Conservation (phyloP, 306 rosid genomes). For the Psophocarpus tetragonolobus region DNA sequence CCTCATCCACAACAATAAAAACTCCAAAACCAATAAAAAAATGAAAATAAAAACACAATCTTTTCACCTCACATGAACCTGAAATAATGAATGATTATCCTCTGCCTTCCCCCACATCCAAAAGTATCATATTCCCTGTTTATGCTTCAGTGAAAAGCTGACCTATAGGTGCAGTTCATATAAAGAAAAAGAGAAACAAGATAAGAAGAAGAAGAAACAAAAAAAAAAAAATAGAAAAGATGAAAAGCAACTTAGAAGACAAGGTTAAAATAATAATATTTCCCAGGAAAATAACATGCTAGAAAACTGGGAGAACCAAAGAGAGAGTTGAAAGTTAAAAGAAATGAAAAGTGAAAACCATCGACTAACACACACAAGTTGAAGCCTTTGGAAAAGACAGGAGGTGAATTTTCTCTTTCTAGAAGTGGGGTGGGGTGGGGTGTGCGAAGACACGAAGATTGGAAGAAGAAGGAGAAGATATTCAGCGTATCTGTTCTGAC, state of each 20-base stretch:
- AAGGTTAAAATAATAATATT: slow-evolving; percentile 34
- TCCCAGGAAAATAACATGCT: slow-evolving; percentile 23
- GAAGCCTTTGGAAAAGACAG: background rate
- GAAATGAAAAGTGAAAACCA: background rate
- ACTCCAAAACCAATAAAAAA: background rate
- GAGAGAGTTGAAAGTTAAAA: slow-evolving; percentile 29
- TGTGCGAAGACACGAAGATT: slow-evolving; percentile 15
- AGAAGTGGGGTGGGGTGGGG: background rate
- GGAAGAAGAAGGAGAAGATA: slow-evolving; percentile 40
- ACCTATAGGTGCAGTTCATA: slow-evolving; percentile 46
- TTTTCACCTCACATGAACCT: slow-evolving; percentile 34
- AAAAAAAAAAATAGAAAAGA: background rate
- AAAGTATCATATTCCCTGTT: slow-evolving; percentile 24
- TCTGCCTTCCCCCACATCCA: background rate
- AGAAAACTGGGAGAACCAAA: slow-evolving; percentile 22
- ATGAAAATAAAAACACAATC: background rate
- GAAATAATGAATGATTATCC: slow-evolving; percentile 8
- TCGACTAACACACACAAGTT: slow-evolving; percentile 15
- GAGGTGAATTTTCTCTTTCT: slow-evolving; percentile 1
- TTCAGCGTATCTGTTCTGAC: slow-evolving; percentile 56
- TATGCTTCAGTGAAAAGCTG: slow-evolving; percentile 67
- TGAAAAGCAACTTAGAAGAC: slow-evolving; percentile 43
- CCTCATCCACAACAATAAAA: slow-evolving; percentile 14
- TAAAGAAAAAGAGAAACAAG: slow-evolving; percentile 20
- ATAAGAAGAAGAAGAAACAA: background rate